These are phyloP conservation scores for Fusarium sp. DNA, from an alignment of 2,329 filamentous ascomycete genomes.

Conservation along the genomic window DNA sequence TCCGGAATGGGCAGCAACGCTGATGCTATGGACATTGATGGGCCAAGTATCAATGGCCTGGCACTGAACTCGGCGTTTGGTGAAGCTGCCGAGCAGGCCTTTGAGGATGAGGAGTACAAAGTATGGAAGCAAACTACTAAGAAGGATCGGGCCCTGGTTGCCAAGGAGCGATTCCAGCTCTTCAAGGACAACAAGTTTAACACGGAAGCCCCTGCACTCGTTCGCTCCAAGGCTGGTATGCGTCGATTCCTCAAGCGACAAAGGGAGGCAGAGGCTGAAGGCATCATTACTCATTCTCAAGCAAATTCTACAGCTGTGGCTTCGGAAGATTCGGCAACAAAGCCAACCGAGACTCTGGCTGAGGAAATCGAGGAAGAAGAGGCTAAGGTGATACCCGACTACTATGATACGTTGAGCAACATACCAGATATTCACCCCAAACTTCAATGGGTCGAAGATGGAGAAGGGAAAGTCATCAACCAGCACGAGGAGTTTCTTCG, in stretches of 20 bases:
- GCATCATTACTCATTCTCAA: conserved; percentile 50
- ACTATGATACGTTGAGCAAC: conserved; percentile 87
- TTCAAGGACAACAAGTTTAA: conserved; percentile 89
- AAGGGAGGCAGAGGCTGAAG: conserved; percentile 69
- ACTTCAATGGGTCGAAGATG: conserved; percentile 88
- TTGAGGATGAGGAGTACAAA: conserved; percentile 94
- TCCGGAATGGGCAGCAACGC: conserved; percentile 76
- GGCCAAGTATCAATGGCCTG: conserved; percentile 73
- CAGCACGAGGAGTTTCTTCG: conserved; percentile 85
- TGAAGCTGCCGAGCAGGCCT: conserved; percentile 76
- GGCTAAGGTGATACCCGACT: conserved; percentile 87
- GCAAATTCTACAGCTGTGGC: conserved; percentile 51
- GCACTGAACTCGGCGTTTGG: conserved; percentile 70
- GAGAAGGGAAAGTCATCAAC: conserved; percentile 88
- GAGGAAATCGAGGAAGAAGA: conserved; percentile 94
- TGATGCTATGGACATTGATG: conserved; percentile 90
- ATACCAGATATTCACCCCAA: conserved; percentile 84
- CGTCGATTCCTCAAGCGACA: conserved; percentile 84
- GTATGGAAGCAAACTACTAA: conserved; percentile 99
- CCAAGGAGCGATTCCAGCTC: conserved; percentile 85
- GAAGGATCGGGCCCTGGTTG: conserved; percentile 87
- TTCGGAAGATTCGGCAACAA: conserved; percentile 58
- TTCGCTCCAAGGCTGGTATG: conserved; percentile 89
- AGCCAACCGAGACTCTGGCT: conserved; percentile 78
- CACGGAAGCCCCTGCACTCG: conserved; percentile 83